Evolutionary conservation across 202 grass and related monocot genomes (phyloP).

Genomic region (Hordeum pubiflorum): DNA sequence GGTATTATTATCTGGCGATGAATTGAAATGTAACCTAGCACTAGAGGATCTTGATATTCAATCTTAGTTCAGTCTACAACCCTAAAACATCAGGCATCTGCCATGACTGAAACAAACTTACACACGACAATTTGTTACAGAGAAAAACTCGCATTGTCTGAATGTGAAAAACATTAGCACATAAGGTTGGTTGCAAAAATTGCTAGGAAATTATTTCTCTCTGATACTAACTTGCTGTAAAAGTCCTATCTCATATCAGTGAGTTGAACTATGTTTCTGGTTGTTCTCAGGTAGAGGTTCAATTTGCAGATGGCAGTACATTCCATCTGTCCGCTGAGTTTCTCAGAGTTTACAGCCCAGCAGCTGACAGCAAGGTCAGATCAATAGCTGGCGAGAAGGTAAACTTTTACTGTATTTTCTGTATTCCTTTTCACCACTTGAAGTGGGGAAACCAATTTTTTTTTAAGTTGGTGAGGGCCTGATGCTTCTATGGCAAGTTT

Average conservation of each 20-base stretch:
- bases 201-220: neutral
- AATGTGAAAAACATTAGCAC: neutral
- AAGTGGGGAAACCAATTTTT: neutral
- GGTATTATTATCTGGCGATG: neutral
- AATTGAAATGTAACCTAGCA: neutral
- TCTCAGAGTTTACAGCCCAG: slow-evolving; percentile 85
- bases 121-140: neutral
- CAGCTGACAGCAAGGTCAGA: slow-evolving; percentile 93
- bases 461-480: neutral
- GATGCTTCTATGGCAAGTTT: neutral
- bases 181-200: neutral
- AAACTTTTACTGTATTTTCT: slow-evolving; percentile 1
- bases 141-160: neutral
- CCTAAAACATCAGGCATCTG: neutral
- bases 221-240: neutral
- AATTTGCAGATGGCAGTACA: slow-evolving; percentile 61
- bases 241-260: neutral
- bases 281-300: slow-evolving; percentile 57
- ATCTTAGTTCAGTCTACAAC: neutral
- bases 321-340: slow-evolving; percentile 79
- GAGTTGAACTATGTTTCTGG: neutral
- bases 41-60: neutral
- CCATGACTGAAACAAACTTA: neutral
- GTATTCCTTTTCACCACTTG: neutral
- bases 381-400: slow-evolving; percentile 83